A percentile compares a stretch with the other conserved stretches of the same genome.
These are phyloP conservation scores for Eutrema yunnanense DNA, from an alignment of 345 rosid genomes.

Conservation along the genomic window DNA sequence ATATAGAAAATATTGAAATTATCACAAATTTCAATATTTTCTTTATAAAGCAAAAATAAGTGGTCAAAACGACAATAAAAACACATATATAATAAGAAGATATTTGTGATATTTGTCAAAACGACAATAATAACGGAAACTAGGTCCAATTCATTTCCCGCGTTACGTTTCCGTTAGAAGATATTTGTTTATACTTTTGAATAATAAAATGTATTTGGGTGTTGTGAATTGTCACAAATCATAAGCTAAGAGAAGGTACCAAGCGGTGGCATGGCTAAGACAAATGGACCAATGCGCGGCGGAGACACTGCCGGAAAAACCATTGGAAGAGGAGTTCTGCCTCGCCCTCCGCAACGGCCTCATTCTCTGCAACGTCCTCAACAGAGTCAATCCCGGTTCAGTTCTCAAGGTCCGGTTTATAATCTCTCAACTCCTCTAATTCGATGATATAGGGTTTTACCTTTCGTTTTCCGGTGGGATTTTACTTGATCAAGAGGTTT, in stretches of 20 bases:
- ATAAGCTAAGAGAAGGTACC: constrained; percentile 76
- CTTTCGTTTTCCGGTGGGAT: too few species aligned
- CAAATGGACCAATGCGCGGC: constrained; percentile 70
- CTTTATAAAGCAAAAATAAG: not conserved
- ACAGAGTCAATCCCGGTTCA: constrained; percentile 95
- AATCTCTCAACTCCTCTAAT: not conserved
- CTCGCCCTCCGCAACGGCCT: constrained; percentile 81
- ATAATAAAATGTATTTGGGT: not conserved
- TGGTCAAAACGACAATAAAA: not conserved
- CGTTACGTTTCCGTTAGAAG: not conserved
- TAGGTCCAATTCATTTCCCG: not conserved
- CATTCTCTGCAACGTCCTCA: constrained; percentile 91
- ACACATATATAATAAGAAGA: not conserved
- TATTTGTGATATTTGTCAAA: not conserved
- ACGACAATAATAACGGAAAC: not conserved
- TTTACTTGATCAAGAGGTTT: not conserved
- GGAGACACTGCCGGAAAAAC: constrained; percentile 52
- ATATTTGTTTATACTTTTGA: not conserved
- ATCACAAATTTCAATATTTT: not conserved
- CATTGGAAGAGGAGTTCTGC: constrained; percentile 76
- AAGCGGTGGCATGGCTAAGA: constrained; percentile 91
- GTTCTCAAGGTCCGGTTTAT: constrained; percentile 59
- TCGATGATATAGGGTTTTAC: not conserved
- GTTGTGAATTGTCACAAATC: not conserved
- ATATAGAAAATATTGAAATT: too few species aligned